Percentiles rank a stretch among this genome's conserved stretches.
Conservation (phyloP, 1,284 basidiomycete species). For the Macrocystidia cucumis region DNA sequence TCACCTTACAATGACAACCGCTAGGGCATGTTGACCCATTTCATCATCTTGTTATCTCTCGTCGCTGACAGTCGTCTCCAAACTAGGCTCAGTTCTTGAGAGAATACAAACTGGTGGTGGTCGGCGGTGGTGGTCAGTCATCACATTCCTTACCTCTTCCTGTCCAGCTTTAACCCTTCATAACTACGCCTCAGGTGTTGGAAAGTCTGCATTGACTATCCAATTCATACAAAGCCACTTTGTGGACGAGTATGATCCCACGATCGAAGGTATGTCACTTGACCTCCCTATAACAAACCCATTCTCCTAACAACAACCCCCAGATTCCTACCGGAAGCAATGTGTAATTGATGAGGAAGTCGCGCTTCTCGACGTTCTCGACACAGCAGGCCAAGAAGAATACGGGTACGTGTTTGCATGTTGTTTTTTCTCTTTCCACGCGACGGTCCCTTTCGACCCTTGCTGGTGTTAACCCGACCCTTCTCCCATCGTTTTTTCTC, state of each 20-base stretch:
- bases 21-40: no score
- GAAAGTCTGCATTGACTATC: constrained; percentile 95
- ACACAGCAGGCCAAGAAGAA: constrained; percentile 99
- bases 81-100: constrained; percentile 93
- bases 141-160: background rate
- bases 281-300: constrained; percentile 3
- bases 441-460: constrained; percentile 8
- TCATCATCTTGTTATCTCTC: no score
- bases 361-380: constrained; percentile 93
- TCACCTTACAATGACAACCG: no score
- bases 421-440: no score
- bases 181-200: constrained; percentile 60
- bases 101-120: constrained; percentile 96
- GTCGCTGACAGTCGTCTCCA: no score
- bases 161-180: constrained; percentile 2
- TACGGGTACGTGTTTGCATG: constrained; percentile 69
- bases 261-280: constrained; percentile 73
- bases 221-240: constrained; percentile 98
- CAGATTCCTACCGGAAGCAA: constrained; percentile 94
- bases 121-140: constrained; percentile 89
- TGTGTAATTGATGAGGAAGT: constrained; percentile 98
- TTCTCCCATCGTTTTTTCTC: constrained; percentile 3
- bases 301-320: constrained; percentile 4
- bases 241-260: constrained; percentile 98
- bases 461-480: constrained; percentile 2